Base-by-base conservation (phyloP, 208 protist species). In the Vickermania spadyakhi region DNA sequence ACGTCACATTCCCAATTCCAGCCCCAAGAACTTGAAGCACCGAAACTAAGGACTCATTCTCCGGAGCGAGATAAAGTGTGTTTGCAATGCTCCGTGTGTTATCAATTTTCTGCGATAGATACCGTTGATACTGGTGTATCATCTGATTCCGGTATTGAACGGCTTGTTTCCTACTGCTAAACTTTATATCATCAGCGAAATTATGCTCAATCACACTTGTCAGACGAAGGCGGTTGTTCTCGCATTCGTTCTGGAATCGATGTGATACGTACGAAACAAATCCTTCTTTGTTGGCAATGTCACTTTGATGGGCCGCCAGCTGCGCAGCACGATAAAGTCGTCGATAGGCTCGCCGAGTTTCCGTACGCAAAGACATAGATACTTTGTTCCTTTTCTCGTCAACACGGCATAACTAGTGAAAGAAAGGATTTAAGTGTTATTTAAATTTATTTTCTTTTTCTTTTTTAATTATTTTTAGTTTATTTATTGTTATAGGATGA, bases 11-110 rank as follows among this genome's bases (percentile, higher is more conserved):
- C 0, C 86, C 86, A 1, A 90, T 75, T 26, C 80, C 77, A 1
- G 86, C 80, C 3, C 78, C 75, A 11, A 93, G 66, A 2, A 85
- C 79, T 36, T 89, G 83, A 41, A 93, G 60, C 18, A 93, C 71
- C n/a, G 83, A 91, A 4, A 75, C 82, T 3, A 90, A 72, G 5
- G 73, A 61, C 7, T 49, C 57, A 30, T 85, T 77, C 7, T 57
- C 81, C 1, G 70, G 30, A 1, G 83, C 83, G 14, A 68, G 42
- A 7, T 67, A 64, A 2, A 93, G 36, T 18, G 69, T 31, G 18
- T 72, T 57, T 0, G 79, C 63, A 3, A 86, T 27, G 25, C 60
- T 60, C 1, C 62, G 70, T 18, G 72, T 71, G 2, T 72, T 30
- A 55, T 85, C 64, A 45, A 93, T 77, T 30, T 82, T 64, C 13